Conservation (phyloP, 495 filamentous ascomycete species). For the Xylaria flabelliformis region DNA sequence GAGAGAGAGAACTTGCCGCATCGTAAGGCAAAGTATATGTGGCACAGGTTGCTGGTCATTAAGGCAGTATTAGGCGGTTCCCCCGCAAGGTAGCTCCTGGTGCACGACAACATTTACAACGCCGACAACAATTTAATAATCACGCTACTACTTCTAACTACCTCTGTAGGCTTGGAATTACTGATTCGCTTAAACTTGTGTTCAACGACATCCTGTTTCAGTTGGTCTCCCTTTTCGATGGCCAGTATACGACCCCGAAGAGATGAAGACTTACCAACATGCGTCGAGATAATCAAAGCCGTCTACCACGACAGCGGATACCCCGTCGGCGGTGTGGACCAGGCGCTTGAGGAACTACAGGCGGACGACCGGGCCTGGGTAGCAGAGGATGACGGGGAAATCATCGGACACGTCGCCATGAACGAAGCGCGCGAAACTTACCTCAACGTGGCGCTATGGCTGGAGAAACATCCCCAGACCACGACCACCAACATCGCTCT, state of each 20-base stretch:
- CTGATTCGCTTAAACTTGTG: neutral
- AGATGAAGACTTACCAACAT: constrained; percentile 22
- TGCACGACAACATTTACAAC: too few relatives aligned
- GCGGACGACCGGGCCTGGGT: constrained; percentile 90
- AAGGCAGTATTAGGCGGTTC: neutral
- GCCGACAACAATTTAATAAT: neutral
- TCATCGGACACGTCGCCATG: constrained; percentile 41
- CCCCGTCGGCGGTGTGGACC: constrained; percentile 27
- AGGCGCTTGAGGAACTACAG: constrained; percentile 49
- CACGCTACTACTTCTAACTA: neutral
- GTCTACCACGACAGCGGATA: constrained; percentile 30
- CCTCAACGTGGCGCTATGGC: constrained; percentile 29
- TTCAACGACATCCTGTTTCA: neutral
- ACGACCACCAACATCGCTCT: constrained; percentile 2
- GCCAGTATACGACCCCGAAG: constrained; percentile 25
- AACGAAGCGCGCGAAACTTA: constrained; percentile 1
- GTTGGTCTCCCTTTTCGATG: neutral
- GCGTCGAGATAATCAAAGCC: constrained; percentile 22
- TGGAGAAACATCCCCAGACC: constrained; percentile 21
- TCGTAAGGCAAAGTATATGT: neutral
- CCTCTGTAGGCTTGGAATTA: neutral
- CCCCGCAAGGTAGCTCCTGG: neutral
- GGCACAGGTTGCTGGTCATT: neutral
- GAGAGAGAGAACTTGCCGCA: neutral
- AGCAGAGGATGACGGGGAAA: constrained; percentile 77